phyloP scores from a whole-genome alignment of 2,329 filamentous ascomycete genomes.

The Fusarium paranaense region DNA sequence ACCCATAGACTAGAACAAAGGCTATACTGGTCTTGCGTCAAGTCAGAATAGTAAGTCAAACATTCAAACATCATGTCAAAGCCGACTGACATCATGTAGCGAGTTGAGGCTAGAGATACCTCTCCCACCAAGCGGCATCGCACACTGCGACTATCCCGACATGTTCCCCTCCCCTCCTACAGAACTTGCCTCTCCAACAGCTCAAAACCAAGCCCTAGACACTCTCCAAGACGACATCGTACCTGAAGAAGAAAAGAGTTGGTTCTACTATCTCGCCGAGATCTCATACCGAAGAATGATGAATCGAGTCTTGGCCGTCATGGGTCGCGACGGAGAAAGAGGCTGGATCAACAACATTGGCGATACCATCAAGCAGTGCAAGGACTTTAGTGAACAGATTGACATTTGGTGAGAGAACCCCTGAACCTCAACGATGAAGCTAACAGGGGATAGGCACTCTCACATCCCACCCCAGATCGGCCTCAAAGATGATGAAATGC shows the following conservation, averaged over 20 bases:
- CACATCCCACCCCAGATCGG: not conserved
- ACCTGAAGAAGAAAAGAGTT: slow-evolving; percentile 48
- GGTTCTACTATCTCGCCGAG: slow-evolving; percentile 59
- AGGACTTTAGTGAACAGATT: not conserved
- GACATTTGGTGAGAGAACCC: not conserved
- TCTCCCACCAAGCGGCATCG: slow-evolving; percentile 51
- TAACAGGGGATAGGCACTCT: not conserved
- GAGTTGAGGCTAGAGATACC: slow-evolving; percentile 49
- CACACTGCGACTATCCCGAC: slow-evolving; percentile 49
- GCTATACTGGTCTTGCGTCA: not conserved
- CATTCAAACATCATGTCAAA: not conserved
- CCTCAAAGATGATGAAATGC: not conserved
- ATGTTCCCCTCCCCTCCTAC: slow-evolving; percentile 44
- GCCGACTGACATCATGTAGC: not conserved
- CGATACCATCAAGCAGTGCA: not conserved
- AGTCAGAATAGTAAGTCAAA: not conserved
- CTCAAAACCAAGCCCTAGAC: not conserved
- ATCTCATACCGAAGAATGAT: slow-evolving; percentile 55
- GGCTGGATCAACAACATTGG: not conserved
- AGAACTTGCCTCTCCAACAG: not conserved
- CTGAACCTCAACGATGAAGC: not conserved
- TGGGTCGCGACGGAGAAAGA: slow-evolving; percentile 27
- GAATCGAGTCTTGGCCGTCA: slow-evolving; percentile 52
- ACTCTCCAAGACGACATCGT: not conserved
- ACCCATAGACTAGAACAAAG: not conserved